These are phyloP conservation scores for Alternaria tenuissima DNA, from an alignment of 2,329 filamentous ascomycete species.

Conservation along the genomic window DNA sequence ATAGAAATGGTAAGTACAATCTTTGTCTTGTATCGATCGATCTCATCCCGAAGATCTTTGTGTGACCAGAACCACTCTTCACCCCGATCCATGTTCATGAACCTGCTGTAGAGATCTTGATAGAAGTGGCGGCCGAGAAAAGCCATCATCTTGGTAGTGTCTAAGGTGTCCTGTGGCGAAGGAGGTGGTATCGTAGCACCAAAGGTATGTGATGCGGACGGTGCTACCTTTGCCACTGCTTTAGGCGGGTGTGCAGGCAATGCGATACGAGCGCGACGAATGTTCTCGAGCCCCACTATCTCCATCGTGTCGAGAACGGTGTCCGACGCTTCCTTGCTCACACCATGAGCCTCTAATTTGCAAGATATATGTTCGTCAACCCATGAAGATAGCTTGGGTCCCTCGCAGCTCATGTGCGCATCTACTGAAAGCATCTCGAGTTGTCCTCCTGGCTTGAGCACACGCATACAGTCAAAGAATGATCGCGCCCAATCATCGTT, in stretches of 20 bases:
- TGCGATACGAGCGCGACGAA: conserved; percentile 37
- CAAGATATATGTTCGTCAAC: conserved; percentile 34
- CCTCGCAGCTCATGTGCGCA: conserved; percentile 36
- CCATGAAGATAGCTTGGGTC: conserved; percentile 31
- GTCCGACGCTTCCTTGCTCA: conserved; percentile 36
- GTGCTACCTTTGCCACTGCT: conserved; percentile 10
- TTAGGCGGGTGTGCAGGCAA: conserved; percentile 30
- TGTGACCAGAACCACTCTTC: conserved; percentile 40
- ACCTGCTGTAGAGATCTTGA: conserved; percentile 33
- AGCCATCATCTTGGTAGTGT: conserved; percentile 37
- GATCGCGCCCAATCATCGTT: conserved; percentile 39
- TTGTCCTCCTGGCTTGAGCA: conserved; percentile 38
- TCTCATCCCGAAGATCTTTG: conserved; percentile 33
- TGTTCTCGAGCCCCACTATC: conserved; percentile 38
- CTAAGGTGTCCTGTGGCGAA: conserved; percentile 30
- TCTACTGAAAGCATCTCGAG: conserved; percentile 39
- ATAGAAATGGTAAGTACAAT: conserved; percentile 39
- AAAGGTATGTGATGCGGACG: conserved; percentile 17
- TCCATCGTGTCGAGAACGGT: conserved; percentile 41
- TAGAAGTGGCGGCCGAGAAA: conserved; percentile 39
- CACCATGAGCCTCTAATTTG: conserved; percentile 30
- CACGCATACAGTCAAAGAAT: conserved; percentile 41
- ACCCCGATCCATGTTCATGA: conserved; percentile 25
- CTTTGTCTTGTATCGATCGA: conserved; percentile 36
- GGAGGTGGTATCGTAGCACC: conserved; percentile 15